Evolutionary conservation across 1,139 yeast genomes (phyloP), one percentile per base, ranked within the genome.

Genomic region (Kodamaea alishanica): DNA sequence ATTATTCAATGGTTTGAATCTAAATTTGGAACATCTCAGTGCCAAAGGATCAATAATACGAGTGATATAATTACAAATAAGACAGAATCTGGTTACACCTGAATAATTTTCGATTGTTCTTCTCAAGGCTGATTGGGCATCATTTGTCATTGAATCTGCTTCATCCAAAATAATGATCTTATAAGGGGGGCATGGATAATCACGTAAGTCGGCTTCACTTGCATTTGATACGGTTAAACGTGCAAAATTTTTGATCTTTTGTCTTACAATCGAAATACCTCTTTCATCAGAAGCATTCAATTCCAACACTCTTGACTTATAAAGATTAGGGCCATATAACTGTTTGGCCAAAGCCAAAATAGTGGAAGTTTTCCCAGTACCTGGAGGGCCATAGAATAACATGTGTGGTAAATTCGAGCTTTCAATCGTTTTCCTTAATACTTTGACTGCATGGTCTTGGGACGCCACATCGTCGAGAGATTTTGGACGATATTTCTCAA

Each of bases 91-190:
- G 1, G 98, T 92, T 36, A 90, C 90, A 33, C 77, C 77, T 2
- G 97, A 85, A 62, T 89, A 92, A 6, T 84, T 87, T 59, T 92
- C 99, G 96, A 92, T 92, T 2, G 97, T 92, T 61, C 98, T 77
- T 64, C 98, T 79, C 45, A 92, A 68, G 0, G 98, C 98, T 34
- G 92, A 77, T 59, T 92, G 98, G 0, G 98, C 98, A 61, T 92
- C 98, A 34, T 86, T 79, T n/a, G 98, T 92, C 98, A 92, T 92
- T 12, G 95, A 86, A 60, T 92, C 98, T 0, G 98, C 98, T 62
- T 92, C 98, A 65, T 92, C 97, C 39, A 90, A 63, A 34, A 88
- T 84, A 45, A 82, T 79, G 51, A 85, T 83, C 58, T 90, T 90
- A 61, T 84, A 90, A 6, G 96, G 96, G 1, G 97, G 97, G 58